Percentiles rank a stretch among this genome's conserved stretches.
Conservation (phyloP, 2,329 filamentous ascomycete species). For the Ophiocordyceps polyrhachis-furcata region DNA sequence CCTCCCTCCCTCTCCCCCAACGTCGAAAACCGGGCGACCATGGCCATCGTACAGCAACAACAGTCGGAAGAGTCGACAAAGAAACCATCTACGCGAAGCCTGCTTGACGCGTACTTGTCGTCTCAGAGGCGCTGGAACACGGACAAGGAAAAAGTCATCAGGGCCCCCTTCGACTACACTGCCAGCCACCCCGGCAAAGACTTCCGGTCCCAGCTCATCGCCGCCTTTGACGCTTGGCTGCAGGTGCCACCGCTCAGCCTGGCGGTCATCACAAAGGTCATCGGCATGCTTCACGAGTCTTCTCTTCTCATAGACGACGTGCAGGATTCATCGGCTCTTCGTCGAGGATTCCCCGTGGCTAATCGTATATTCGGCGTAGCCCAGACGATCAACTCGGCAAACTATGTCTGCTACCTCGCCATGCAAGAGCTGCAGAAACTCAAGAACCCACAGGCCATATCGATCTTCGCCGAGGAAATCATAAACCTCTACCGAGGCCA, state of each 20-base stretch:
- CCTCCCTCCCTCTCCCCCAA: too few relatives aligned
- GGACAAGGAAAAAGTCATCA: slow-evolving; percentile 59
- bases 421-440: slow-evolving; percentile 58
- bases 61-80: neutral
- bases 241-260: slow-evolving; percentile 53
- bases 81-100: neutral
- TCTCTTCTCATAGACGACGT: slow-evolving; percentile 77
- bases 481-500: slow-evolving; percentile 73
- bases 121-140: slow-evolving; percentile 37
- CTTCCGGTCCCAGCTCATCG: slow-evolving; percentile 62
- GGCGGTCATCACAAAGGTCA: slow-evolving; percentile 56
- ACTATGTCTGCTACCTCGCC: slow-evolving; percentile 74
- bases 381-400: slow-evolving; percentile 80
- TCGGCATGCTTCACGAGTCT: slow-evolving; percentile 74
- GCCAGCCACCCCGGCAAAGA: slow-evolving; percentile 67
- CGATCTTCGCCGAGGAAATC: slow-evolving; percentile 65
- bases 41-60: neutral
- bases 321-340: slow-evolving; percentile 60
- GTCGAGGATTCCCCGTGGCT: slow-evolving; percentile 64
- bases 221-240: slow-evolving; percentile 65
- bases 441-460: slow-evolving; percentile 44
- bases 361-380: slow-evolving; percentile 72
- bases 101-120: slow-evolving; percentile 31
- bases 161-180: slow-evolving; percentile 67
- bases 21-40: too few relatives aligned